Evolutionary conservation across 2,329 filamentous ascomycete species (phyloP).

Genomic region (Sarocladium strictum): DNA sequence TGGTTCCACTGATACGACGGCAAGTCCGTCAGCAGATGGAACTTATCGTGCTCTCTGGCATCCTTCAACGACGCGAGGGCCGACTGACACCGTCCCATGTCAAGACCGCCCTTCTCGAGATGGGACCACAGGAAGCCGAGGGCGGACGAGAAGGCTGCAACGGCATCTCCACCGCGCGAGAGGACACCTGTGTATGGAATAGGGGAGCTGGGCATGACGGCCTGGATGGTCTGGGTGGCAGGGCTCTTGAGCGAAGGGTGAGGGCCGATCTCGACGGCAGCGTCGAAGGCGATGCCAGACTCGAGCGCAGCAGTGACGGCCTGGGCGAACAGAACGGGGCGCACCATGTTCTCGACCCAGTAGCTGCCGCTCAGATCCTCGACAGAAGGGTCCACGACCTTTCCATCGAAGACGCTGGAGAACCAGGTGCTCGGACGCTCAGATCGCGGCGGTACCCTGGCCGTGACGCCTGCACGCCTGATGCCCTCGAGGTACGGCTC

Average conservation of each 20-base stretch:
- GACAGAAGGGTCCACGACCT: constrained; percentile 10
- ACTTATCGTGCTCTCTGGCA: not conserved
- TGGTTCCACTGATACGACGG: constrained; percentile 53
- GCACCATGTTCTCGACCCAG: constrained; percentile 20
- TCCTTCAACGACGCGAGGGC: not conserved
- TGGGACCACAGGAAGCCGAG: not conserved
- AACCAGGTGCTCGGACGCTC: constrained; percentile 13
- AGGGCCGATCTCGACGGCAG: constrained; percentile 40
- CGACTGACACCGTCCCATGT: not conserved
- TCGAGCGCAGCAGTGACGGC: constrained; percentile 12
- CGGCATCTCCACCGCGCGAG: constrained; percentile 9
- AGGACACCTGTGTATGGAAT: constrained; percentile 27
- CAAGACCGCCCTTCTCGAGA: not conserved
- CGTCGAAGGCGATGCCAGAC: constrained; percentile 10
- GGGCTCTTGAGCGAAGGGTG: constrained; percentile 42
- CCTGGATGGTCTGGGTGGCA: constrained; percentile 16
- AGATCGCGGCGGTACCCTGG: not conserved
- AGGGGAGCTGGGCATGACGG: not conserved
- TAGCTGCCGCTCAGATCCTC: constrained; percentile 12
- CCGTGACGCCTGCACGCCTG: constrained; percentile 4
- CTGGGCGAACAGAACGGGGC: constrained; percentile 17
- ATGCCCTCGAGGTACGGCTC: constrained; percentile 13
- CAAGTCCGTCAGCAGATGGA: constrained; percentile 33
- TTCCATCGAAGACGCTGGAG: constrained; percentile 25
- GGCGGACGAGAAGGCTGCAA: not conserved